Conservation (phyloP, 768 basidiomycete species). For the Clavulina sp. region DNA sequence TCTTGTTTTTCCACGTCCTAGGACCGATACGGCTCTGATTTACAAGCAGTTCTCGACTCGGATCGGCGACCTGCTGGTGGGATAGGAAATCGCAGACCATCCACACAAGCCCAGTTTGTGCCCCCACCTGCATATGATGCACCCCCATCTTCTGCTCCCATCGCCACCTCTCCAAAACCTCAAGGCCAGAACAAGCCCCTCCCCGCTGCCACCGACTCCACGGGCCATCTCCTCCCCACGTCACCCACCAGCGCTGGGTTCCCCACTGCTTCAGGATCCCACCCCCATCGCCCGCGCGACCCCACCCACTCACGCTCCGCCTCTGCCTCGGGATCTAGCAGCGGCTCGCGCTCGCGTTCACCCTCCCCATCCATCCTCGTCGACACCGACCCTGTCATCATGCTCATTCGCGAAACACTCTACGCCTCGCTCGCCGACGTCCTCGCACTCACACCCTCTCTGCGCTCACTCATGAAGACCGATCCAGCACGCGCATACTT, state of each 20-base stretch:
- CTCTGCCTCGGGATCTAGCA: background rate
- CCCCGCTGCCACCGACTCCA: constrained; percentile 10
- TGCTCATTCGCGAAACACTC: constrained; percentile 70
- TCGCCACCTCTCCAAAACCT: constrained; percentile 18
- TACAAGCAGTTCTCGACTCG: constrained; percentile 65
- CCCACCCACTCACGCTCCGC: background rate
- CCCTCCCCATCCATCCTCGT: constrained; percentile 14
- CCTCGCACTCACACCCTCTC: constrained; percentile 34
- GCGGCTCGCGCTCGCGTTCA: background rate
- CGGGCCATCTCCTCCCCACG: constrained; percentile 16
- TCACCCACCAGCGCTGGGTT: constrained; percentile 11
- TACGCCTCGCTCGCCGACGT: constrained; percentile 66
- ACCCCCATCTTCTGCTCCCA: constrained; percentile 15
- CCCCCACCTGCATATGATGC: constrained; percentile 51
- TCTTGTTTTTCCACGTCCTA: no score
- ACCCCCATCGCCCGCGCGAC: constrained; percentile 11
- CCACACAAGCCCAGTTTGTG: constrained; percentile 42
- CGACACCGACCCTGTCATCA: constrained; percentile 38
- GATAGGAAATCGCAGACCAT: constrained; percentile 12
- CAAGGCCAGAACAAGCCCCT: background rate
- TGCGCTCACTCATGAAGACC: constrained; percentile 36
- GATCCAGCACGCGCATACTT: constrained; percentile 69
- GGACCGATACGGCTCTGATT: constrained; percentile 50
- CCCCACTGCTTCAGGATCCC: constrained; percentile 19
- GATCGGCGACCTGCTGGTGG: constrained; percentile 20